These are phyloP conservation scores for Solidago caesia DNA, from an alignment of 129 eudicot genomes.

Conservation along the genomic window DNA sequence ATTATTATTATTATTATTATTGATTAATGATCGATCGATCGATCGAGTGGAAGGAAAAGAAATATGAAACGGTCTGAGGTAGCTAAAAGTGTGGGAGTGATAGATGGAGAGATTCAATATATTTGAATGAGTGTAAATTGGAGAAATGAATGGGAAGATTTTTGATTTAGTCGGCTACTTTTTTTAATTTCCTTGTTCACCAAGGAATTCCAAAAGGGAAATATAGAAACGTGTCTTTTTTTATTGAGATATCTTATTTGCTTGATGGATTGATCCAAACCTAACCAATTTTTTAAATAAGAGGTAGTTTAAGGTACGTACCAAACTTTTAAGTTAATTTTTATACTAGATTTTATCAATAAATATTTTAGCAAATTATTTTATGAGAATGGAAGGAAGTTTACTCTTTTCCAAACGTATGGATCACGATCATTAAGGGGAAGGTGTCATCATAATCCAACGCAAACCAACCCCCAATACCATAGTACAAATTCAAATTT, in stretches of 20 bases:
- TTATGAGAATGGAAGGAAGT: no score
- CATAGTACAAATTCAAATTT: no score
- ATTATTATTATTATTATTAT: neutral
- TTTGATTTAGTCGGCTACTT: conserved; percentile 17
- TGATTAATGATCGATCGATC: neutral
- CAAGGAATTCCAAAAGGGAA: conserved; percentile 3
- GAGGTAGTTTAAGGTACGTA: no score
- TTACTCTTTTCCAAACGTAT: no score
- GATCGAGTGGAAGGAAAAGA: neutral
- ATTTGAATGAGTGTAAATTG: conserved; percentile 37
- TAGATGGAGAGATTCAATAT: conserved; percentile 20
- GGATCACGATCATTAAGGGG: no score
- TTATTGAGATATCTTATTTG: no score
- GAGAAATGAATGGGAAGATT: conserved; percentile 23
- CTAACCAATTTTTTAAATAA: neutral
- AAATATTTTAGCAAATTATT: no score
- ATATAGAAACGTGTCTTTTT: no score
- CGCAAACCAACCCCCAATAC: no score
- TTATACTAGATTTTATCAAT: no score
- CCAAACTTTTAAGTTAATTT: no score
- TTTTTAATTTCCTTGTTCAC: conserved; percentile 20
- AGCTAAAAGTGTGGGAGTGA: conserved; percentile 30
- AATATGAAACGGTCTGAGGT: conserved; percentile 19
- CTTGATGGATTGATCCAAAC: conserved; percentile 9
- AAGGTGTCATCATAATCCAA: no score